Conservation (phyloP, 139 green algal species). For the Tetradesmus obliquus region DNA sequence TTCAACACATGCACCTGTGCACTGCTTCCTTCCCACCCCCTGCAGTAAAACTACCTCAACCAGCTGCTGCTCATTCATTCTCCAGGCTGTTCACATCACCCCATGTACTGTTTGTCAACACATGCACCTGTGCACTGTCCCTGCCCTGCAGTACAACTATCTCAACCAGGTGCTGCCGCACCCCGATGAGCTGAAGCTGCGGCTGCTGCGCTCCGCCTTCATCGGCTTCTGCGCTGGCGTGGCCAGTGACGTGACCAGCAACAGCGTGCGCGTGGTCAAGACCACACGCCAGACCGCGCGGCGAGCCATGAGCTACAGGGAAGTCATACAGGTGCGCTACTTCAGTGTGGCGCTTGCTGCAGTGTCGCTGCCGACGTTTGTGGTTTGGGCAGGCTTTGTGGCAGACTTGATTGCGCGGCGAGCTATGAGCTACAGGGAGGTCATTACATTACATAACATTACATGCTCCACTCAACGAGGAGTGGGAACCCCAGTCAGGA, state of each 20-base stretch:
- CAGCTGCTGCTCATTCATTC: background rate
- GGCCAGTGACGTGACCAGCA: slow-evolving; percentile 47
- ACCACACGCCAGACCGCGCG: slow-evolving; percentile 86
- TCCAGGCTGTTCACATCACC: background rate
- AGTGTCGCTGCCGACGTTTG: background rate
- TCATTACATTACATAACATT: slow-evolving; percentile 44
- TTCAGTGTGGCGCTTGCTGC: slow-evolving; percentile 5
- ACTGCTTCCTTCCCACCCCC: background rate
- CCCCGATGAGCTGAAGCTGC: slow-evolving; percentile 67
- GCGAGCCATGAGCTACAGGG: slow-evolving; percentile 73
- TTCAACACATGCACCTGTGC: background rate
- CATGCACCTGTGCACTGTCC: background rate
- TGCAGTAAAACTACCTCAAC: slow-evolving; percentile 57
- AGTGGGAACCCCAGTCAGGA: too few relatives aligned
- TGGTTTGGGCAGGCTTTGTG: too few relatives aligned
- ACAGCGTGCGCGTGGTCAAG: slow-evolving; percentile 87
- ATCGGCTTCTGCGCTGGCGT: slow-evolving; percentile 86
- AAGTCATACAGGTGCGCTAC: slow-evolving; percentile 73
- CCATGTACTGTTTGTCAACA: too few relatives aligned
- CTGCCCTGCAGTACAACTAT: slow-evolving; percentile 65
- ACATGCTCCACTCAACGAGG: too few relatives aligned
- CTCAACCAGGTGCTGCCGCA: slow-evolving; percentile 66
- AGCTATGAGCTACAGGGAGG: slow-evolving; percentile 78
- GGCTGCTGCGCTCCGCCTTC: slow-evolving; percentile 78
- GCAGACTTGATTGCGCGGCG: slow-evolving; percentile 55